Evolutionary conservation across 1,284 basidiomycete genomes (phyloP), one percentile per base, ranked within the genome.

Genomic region (Ustilago trichophora): DNA sequence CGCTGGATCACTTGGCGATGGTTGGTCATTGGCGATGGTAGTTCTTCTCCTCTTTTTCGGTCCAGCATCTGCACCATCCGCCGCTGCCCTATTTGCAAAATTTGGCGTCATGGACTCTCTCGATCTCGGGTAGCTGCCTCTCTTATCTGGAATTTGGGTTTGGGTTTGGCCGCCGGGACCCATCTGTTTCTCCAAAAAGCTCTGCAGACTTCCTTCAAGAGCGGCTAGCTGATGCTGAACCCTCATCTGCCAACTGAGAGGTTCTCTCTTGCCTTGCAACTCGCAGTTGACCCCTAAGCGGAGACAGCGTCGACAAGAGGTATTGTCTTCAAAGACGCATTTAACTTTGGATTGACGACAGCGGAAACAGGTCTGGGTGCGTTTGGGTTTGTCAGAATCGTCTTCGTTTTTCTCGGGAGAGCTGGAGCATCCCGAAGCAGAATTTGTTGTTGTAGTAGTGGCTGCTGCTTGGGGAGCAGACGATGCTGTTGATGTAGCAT

Each of bases 211-310:
- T 3, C 60, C 60, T 25, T 64, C 60, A n/a, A 64, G 27, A 0
- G 60, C 53, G 3, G 60, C 60, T 7, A 64, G 35, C 35, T 64
- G 60, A 45, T 64, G 47, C 24, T 64, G 60, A 3, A 64, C 60
- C n/a, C 48, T 21, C 60, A 53, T 64, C 49, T 64, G 60, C 60
- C 60, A 64, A 25, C 60, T 64, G 15, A 64, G 26, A 19, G 60
- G 48, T n/a, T 64, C 53, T 19, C 53, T 51, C 26, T 57, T 56
- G 18, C 53, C 60, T 33, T 64, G 60, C 42, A 64, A 26, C 32
- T 64, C 60, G 45, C 60, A 64, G 16, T 19, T 52, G 12, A 64
- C 48, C 1, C 53, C 60, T n/a, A 64, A 25, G 5, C 60, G 42
- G 12, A 48, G 19, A 16, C 60, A 64, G 11, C 60, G 25, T 22